Base-by-base conservation (phyloP, 345 rosid genomes). In the Citrus inodora region DNA sequence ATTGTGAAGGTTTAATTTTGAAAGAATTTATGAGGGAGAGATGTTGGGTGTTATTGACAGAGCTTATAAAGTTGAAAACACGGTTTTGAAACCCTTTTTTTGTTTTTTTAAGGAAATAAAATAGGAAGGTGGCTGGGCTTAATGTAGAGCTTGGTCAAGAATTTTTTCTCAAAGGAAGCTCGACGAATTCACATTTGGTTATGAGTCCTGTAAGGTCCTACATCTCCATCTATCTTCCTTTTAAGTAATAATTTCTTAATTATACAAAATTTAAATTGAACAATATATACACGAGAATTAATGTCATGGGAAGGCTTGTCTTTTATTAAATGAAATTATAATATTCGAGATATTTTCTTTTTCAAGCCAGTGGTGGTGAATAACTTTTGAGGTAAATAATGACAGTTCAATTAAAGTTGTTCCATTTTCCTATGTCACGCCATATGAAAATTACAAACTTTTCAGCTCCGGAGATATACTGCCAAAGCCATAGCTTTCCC, bases 161-260 rank as follows among this genome's bases (percentile, higher is more conserved):
- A 70, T 68, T 78, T 68, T 78, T 71, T 82, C 70, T 30, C 6
- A 5, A 48, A 21, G 67, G 19, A 37, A 5, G 21, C 51, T 85
- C 9, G 72, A 73, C 38, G 83, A 38, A 17, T 83, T 80, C 83
- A 69, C 79, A 63, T 76, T 27, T 35, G 16, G 17, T 27, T n/a
- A 78, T 19, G 84, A 76, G 66, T 71, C 68, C 69, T 35, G 17
- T 53, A 46, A 51, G 88, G 76, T 86, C 83, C 76, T 71, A 35
- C 76, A 71, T 86, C 83, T 10, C 75, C 62, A 58, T 83, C 86
- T 22, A 6, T 37, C 75, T 32, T 53, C 30, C 70, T 76, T 76
- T n/a, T 0, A 32, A 72, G 64, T 58, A 63, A 46, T 46, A 11
- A 46, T 46, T 46, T 10, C 51, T 46, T 13, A 46, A 46, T 13